Evolutionary conservation across 257 asterid genomes (phyloP).

Genomic region (Fraxinus excelsior): DNA sequence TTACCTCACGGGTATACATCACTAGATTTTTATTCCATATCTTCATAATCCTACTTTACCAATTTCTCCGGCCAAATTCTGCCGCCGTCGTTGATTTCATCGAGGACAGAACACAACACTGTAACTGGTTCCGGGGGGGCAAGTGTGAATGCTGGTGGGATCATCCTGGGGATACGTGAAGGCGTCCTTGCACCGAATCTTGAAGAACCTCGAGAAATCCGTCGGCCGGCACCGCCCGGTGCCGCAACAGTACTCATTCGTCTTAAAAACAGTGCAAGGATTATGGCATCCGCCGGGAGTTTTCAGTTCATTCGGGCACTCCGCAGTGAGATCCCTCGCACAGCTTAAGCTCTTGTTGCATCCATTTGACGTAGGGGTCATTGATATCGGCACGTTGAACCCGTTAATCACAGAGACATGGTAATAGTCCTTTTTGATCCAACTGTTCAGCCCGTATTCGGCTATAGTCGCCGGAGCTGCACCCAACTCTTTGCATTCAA

Average conservation of each 20-base stretch:
- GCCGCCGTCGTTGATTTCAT: neutral
- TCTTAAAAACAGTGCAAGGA: conserved; percentile 68
- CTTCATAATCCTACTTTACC: no score
- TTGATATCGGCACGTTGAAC: conserved; percentile 58
- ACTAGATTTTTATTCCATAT: no score
- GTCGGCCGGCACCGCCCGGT: conserved; percentile 65
- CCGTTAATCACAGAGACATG: conserved; percentile 53
- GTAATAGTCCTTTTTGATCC: conserved; percentile 49
- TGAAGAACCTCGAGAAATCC: conserved; percentile 49
- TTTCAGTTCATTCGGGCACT: conserved; percentile 57
- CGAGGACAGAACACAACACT: conserved; percentile 57
- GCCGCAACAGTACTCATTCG: conserved; percentile 70
- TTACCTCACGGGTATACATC: no score
- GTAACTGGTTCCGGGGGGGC: conserved; percentile 47
- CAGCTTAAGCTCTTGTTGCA: conserved; percentile 52
- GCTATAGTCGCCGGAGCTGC: conserved; percentile 53
- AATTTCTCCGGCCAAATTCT: no score
- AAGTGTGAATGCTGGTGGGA: conserved; percentile 47
- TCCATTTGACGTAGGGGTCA: conserved; percentile 44
- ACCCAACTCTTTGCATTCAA: conserved; percentile 45
- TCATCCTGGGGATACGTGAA: conserved; percentile 61
- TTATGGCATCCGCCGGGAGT: conserved; percentile 78
- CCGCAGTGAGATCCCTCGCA: conserved; percentile 45
- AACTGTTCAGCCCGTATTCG: conserved; percentile 55
- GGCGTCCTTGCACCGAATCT: conserved; percentile 54